Base-by-base conservation (phyloP, 371 early-diverging fungal genomes). In the Thermomucor indicae-seudaticae region DNA sequence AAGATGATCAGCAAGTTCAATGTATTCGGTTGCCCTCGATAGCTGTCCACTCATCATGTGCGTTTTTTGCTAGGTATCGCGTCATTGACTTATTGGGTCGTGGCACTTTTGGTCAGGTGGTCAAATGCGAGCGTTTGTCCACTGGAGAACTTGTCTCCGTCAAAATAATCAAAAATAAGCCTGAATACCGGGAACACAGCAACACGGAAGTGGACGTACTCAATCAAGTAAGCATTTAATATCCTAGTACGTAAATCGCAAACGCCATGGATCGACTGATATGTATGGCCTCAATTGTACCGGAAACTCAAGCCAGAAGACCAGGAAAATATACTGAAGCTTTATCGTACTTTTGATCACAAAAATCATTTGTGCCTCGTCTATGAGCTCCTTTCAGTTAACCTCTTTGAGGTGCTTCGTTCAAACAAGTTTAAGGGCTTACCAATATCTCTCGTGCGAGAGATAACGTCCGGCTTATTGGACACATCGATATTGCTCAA, bases 81-180 rank as follows among this genome's bases (percentile, higher is more conserved):
- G 92, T 97, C 44, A 53, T 92, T 42, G 97, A 96, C 61, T 72
- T 91, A 22, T 73, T 99, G 38, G 99, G 99, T 0, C 88, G 87
- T 66, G 99, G 99, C 8, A 98, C 98, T 0, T 99, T 97, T 81
- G 98, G 99, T 0, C 97, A 98, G 70, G 99, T 99, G 0, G 96
- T 91, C 16, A 93, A 92, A 66, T 98, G 97, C 60, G 83, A 85
- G 39, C 86, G 91, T 45, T 46, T 90, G 39, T 81, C 81, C 44
- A 92, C 94, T 4, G 83, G 87, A 51, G 86, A 88, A 38, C 62
- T 87, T n/a, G 88, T 92, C 14, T 98, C 97, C 3, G 85, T 98
- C 47, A 99, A 99, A 65, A 90, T 98, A 14, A 92, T 98, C 52
- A 98, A 98, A 63, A 96, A 92, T 71, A 87, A 91, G 54, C 82